These are phyloP conservation scores for Neopestalotiopsis sp. DNA, from an alignment of 2,329 filamentous ascomycete species.

Conservation along the genomic window DNA sequence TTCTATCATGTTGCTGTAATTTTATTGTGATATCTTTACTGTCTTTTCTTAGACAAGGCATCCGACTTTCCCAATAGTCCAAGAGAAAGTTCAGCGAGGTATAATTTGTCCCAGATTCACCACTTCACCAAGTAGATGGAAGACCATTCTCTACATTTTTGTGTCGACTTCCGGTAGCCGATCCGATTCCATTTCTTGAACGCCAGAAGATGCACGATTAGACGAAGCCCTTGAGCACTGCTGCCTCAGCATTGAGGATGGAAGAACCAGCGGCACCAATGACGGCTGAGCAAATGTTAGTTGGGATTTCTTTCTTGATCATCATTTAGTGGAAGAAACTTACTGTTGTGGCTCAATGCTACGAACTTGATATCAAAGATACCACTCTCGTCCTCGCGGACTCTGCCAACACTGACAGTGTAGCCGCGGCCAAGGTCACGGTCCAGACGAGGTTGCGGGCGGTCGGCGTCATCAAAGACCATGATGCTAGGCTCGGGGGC, in stretches of 20 bases:
- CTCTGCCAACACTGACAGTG: constrained; percentile 86
- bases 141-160: not conserved
- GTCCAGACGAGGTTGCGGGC: constrained; percentile 90
- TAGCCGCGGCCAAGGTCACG: constrained; percentile 86
- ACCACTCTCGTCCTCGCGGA: constrained; percentile 83
- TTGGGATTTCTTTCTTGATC: not conserved
- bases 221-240: constrained; percentile 85
- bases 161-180: not conserved
- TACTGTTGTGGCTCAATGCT: constrained; percentile 81
- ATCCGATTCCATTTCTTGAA: not conserved
- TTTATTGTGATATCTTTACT: not conserved
- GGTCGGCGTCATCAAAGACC: constrained; percentile 87
- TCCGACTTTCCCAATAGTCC: not conserved
- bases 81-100: not conserved
- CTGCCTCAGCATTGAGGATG: constrained; percentile 92
- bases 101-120: not conserved
- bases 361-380: constrained; percentile 97
- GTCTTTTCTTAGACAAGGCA: not conserved
- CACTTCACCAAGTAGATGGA: not conserved
- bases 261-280: constrained; percentile 96
- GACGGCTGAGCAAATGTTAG: constrained; percentile 59
- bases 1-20: no score
- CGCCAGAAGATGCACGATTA: constrained; percentile 40
- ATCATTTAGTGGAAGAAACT: constrained; percentile 28
- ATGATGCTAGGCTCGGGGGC: constrained; percentile 82